Conservation (phyloP, 116 monocot genomes). For the Dioscorea cayenensis region DNA sequence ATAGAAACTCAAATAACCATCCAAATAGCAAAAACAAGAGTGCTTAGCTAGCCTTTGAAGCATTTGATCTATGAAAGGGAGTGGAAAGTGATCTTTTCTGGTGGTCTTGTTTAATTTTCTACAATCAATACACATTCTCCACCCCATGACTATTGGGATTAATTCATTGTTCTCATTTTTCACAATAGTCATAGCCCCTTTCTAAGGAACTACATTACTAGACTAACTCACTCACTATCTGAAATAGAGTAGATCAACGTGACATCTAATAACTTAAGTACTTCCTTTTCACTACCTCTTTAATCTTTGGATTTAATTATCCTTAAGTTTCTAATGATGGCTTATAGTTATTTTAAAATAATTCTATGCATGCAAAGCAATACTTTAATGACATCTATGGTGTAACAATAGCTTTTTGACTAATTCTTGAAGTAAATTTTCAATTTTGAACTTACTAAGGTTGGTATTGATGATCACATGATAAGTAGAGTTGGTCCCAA, state of each 20-base stretch:
- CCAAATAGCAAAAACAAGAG: too few species aligned
- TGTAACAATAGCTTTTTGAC: constrained; percentile 7
- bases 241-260: not conserved
- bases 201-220: not conserved
- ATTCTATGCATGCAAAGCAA: not conserved
- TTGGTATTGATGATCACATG: not conserved
- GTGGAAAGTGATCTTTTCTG: constrained; percentile 8
- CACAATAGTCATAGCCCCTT: not conserved
- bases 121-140: constrained; percentile 1
- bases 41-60: too few species aligned
- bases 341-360: not conserved
- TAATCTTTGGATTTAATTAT: not conserved
- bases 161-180: constrained; percentile 2
- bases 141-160: not conserved
- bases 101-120: not conserved
- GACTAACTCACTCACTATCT: not conserved
- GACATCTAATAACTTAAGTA: not conserved
- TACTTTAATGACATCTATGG: not conserved
- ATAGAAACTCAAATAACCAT: too few species aligned
- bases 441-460: not conserved
- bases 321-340: not conserved
- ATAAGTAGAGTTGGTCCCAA: not conserved
- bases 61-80: not conserved
- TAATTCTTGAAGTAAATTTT: constrained; percentile 3
- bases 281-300: not conserved